phyloP scores from a whole-genome alignment of 352 stramenopile genomes.

The Pythium brachiatum region DNA sequence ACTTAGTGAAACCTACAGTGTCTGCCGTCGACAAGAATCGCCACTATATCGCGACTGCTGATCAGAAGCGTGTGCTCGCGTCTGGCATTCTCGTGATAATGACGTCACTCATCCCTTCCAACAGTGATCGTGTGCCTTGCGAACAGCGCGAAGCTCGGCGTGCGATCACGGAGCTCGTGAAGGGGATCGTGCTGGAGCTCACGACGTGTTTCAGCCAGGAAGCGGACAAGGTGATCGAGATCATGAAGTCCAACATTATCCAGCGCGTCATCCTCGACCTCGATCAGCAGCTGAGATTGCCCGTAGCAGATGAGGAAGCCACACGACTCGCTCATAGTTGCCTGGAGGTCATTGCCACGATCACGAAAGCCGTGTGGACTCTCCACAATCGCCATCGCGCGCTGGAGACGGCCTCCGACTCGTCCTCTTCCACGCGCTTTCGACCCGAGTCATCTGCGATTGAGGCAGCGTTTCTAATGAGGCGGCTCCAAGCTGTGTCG shows the following conservation, averaged over 20 bases:
- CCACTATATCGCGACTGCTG: slow-evolving; percentile 29
- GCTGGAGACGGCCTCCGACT: not conserved
- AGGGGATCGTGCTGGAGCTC: slow-evolving; percentile 49
- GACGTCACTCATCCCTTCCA: slow-evolving; percentile 35
- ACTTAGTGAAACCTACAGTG: slow-evolving; percentile 36
- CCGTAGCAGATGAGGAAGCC: not conserved
- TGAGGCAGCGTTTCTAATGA: slow-evolving; percentile 15
- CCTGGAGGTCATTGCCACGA: slow-evolving; percentile 14
- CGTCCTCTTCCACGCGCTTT: not conserved
- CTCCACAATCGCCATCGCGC: not conserved
- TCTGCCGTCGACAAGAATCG: slow-evolving; percentile 25
- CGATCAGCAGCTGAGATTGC: slow-evolving; percentile 2
- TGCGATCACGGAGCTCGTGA: slow-evolving; percentile 48
- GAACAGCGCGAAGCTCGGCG: slow-evolving; percentile 14
- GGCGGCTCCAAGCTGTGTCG: slow-evolving; percentile 2
- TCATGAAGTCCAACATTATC: slow-evolving; percentile 61
- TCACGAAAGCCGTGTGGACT: slow-evolving; percentile 19
- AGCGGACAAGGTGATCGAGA: slow-evolving; percentile 50
- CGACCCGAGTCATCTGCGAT: not conserved
- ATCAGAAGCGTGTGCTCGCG: slow-evolving; percentile 49
- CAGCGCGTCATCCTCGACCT: slow-evolving; percentile 45
- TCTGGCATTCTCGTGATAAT: slow-evolving; percentile 58
- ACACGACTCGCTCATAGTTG: slow-evolving; percentile 4
- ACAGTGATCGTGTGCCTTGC: slow-evolving; percentile 3
- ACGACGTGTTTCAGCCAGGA: slow-evolving; percentile 28